Conservation (phyloP, 2,329 filamentous ascomycete genomes). For the Fusarium denticulatum region DNA sequence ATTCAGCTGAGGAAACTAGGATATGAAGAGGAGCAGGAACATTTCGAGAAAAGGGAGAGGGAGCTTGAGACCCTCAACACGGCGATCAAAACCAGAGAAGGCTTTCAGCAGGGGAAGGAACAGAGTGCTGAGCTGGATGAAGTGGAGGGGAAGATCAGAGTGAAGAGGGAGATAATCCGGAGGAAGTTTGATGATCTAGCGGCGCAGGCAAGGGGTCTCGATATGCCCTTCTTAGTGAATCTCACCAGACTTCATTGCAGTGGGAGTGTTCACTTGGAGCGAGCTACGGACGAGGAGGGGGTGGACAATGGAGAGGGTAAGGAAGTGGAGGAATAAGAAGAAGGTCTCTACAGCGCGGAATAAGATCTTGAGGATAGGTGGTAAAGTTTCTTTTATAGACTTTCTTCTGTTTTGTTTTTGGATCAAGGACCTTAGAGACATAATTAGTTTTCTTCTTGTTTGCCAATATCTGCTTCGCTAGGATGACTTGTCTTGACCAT, state of each 20-base stretch:
- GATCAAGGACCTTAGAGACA: rapidly evolving
- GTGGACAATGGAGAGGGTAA: too few species aligned
- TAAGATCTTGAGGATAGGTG: not conserved
- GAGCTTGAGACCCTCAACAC: not conserved
- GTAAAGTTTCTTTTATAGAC: not conserved
- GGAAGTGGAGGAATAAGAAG: not conserved
- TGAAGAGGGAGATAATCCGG: not conserved
- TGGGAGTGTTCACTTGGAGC: not conserved
- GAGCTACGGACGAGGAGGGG: not conserved
- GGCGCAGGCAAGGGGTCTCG: not conserved
- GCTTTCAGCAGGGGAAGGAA: not conserved
- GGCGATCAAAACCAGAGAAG: not conserved
- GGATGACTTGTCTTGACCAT: not conserved
- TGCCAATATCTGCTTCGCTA: not conserved
- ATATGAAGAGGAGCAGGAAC: not conserved
- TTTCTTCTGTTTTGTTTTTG: too few species aligned
- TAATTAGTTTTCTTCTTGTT: not conserved
- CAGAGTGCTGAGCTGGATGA: not conserved
- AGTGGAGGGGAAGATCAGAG: not conserved
- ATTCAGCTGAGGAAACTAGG: not conserved
- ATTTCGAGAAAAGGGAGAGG: not conserved
- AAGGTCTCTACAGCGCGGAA: not conserved
- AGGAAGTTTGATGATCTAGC: not conserved
- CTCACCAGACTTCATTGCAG: not conserved
- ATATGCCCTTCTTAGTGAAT: not conserved